Evolutionary conservation across 345 rosid species (phyloP).

Genomic region (Pistacia vera): DNA sequence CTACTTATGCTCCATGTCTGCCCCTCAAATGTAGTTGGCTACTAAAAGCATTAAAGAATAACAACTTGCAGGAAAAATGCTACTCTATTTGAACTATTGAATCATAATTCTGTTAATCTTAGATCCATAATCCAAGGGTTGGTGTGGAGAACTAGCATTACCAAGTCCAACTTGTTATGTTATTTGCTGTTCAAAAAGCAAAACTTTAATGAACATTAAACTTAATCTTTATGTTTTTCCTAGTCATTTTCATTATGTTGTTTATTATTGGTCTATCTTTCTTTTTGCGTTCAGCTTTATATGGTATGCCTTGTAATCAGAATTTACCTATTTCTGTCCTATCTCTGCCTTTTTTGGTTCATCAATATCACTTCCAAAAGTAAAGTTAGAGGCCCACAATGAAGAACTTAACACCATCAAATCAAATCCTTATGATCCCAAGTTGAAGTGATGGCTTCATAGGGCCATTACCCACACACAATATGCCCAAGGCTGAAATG

Average conservation of each 20-base stretch:
- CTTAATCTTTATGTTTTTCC: not conserved
- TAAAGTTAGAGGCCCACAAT: not conserved
- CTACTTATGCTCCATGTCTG: not conserved
- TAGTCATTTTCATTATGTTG: not conserved
- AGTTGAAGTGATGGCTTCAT: not conserved
- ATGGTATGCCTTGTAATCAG: not conserved
- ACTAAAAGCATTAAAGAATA: too few species aligned
- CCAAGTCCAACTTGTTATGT: not conserved
- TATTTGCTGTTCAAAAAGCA: not conserved
- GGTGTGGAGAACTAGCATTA: too few species aligned
- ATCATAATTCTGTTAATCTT: too few species aligned
- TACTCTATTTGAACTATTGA: too few species aligned
- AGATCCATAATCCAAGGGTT: too few species aligned
- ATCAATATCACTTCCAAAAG: not conserved
- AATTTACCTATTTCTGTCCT: not conserved
- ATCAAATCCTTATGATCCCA: not conserved
- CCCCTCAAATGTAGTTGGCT: not conserved
- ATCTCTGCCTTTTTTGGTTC: not conserved
- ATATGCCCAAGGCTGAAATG: not conserved
- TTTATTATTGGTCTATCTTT: too few species aligned
- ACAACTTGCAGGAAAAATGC: not conserved
- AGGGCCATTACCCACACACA: not conserved
- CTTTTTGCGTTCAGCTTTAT: not conserved
- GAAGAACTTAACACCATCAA: not conserved
- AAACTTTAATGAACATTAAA: not conserved